Base-by-base conservation (phyloP, 495 filamentous ascomycete genomes). In the Xylaria flabelliformis region DNA sequence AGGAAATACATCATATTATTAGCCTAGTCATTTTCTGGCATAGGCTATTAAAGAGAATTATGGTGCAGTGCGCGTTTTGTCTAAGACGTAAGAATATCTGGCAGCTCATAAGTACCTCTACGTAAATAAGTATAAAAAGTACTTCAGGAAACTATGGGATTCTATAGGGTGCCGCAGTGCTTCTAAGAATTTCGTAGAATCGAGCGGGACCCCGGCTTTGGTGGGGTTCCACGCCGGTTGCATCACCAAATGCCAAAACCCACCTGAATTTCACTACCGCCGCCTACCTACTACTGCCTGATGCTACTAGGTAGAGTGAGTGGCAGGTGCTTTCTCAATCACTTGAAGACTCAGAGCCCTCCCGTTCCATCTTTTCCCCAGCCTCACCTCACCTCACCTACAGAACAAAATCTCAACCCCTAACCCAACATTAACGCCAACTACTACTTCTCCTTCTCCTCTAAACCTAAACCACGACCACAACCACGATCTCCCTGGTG, bases 131-230 rank as follows among this genome's bases (percentile, higher is more conserved):
- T 29, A 29, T 29, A 29, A 53, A 9, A 34, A 24, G 32, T 36
- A 39, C 29, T 32, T 21, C 7, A 1, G 39, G n/a, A 2, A 46
- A 51, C 32, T 32, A 61, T 17, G 51, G 29, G 61, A 66, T 71
- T 71, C 69, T 41, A 70, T 39, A 48, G 59, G 42, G 34, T 34
- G 46, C 68, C 58, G 51, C 50, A 58, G 70, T 50, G 70, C 70
- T 67, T 72, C 71, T 69, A 68, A 73, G 71, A 73, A 73, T 63
- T 68, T 69, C 55, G 44, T 73, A 73, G 71, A 73, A 73, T 73
- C 71, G 26, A 34, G 3, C 24, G 44, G 71, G 71, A 44, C 55
- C 58, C 63, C 44, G 63, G 53, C 55, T 51, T 55, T 65, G 61
- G 70, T 72, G 70, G 70, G 70, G 70, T 72, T 44, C 63, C 50